Evolutionary conservation across 2,329 filamentous ascomycete genomes (phyloP), one percentile per base, ranked within the genome.

Genomic region (Phaeosphaeria sp.): DNA sequence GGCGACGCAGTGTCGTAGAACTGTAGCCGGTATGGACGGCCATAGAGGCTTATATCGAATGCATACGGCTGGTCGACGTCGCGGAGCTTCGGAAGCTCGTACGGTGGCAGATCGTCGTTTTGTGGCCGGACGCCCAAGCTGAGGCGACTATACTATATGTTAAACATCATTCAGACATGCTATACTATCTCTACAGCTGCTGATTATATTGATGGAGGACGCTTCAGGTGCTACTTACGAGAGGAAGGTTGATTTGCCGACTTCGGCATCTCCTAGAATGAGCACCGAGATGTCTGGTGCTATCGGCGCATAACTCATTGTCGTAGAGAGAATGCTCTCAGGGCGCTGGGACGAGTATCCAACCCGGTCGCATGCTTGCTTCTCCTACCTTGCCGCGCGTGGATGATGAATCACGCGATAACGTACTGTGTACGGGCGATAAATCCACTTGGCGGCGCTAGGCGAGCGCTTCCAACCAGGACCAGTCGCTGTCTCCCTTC

Each of bases 231-330:
- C 54, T 57, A 82, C 84, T 73, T 78, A 87, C 84, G 86, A 85
- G 60, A 89, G 74, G 61, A 89, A 88, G 9, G 84, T 86, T 50
- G 86, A 86, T 74, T 88, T 89, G 56, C 86, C 86, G 46, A 86
- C 85, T 50, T 83, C 84, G 39, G 81, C 69, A 57, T 88, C 86
- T 51, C 86, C 86, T 2, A 89, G 77, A 17, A 89, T 76, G 6
- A 89, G 78, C 49, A 89, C 81, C 22, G 77, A 80, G 17, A 66
- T 39, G 33, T 66, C 64, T n/a, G 72, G 72, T 8, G 71, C 57
- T 0, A 60, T 9, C 8, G 55, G 30, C 3, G 57, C 47, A 24
- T 66, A 64, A 5, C 69, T 67, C 71, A 74, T 73, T 53, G 44
- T 30, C 33, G n/a, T 44, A 21, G 15, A 27, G 7, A 25, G 11